Percentiles rank a stretch among this genome's conserved stretches.
phyloP scores from a whole-genome alignment of 2,329 filamentous ascomycete genomes.

The Trichoderma oligosporum region DNA sequence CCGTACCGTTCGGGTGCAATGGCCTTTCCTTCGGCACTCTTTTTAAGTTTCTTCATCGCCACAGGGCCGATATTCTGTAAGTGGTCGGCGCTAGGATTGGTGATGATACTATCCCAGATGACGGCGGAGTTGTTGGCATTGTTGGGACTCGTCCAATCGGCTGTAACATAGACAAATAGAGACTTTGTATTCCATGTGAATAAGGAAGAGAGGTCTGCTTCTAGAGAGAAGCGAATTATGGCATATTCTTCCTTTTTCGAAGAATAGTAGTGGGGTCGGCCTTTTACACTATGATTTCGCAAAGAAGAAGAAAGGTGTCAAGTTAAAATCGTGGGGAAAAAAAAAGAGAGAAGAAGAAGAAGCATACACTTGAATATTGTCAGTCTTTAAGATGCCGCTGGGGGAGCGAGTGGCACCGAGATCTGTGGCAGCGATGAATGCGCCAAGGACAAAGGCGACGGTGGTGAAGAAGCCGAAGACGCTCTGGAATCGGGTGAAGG shows the following conservation, averaged over 20 bases:
- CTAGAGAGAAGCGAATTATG: conserved; percentile 86
- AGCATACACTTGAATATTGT: conserved; percentile 78
- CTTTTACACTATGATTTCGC: conserved; percentile 62
- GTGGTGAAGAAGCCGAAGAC: conserved; percentile 98
- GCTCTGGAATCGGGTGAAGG: conserved; percentile 79
- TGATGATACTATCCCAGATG: conserved; percentile 96
- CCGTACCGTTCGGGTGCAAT: conserved; percentile 56
- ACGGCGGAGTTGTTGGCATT: conserved; percentile 66
- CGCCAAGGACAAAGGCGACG: conserved; percentile 76
- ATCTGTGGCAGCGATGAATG: conserved; percentile 76
- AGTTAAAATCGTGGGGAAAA: neutral
- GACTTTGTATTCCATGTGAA: conserved; percentile 99
- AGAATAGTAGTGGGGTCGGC: conserved; percentile 93
- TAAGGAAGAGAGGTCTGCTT: conserved; percentile 83
- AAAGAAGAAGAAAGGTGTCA: too few species aligned
- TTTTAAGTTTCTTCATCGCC: conserved; percentile 59
- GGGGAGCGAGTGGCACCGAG: conserved; percentile 67
- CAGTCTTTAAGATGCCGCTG: conserved; percentile 56
- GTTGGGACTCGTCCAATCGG: conserved; percentile 56
- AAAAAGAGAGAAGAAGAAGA: conserved; percentile 26
- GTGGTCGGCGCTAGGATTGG: conserved; percentile 63
- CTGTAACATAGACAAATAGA: conserved; percentile 92
- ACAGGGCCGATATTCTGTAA: conserved; percentile 57
- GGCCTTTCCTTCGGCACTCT: conserved; percentile 56
- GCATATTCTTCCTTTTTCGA: conserved; percentile 93